phyloP scores from a whole-genome alignment of 257 asterid species.

The Asclepias syriaca region DNA sequence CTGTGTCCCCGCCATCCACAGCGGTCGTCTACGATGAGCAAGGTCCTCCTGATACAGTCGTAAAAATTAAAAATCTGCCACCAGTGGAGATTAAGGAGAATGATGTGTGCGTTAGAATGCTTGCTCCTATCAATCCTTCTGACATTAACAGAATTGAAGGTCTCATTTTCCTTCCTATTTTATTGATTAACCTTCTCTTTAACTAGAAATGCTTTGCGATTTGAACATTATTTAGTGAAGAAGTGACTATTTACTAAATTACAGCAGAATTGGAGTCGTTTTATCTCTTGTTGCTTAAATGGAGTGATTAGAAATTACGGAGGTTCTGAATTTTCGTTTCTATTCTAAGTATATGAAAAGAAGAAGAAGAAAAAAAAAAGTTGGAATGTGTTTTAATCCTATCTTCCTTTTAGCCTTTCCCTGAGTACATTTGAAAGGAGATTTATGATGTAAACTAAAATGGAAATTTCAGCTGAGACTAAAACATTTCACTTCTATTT shows the following conservation, averaged over 20 bases:
- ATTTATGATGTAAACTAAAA: neutral
- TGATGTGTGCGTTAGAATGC: conserved; percentile 93
- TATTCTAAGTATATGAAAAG: neutral
- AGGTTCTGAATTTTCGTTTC: neutral
- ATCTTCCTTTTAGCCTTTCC: neutral
- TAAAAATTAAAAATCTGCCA: conserved; percentile 55
- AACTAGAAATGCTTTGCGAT: neutral
- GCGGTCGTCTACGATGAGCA: conserved; percentile 83
- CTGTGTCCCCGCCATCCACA: conserved; percentile 77
- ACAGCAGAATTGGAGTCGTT: neutral
- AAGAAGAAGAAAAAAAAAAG: neutral
- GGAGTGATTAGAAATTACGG: neutral
- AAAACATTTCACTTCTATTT: neutral
- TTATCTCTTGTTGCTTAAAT: neutral
- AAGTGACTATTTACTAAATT: neutral
- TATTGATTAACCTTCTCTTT: conserved; percentile 2
- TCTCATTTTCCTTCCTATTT: conserved; percentile 11
- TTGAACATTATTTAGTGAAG: neutral
- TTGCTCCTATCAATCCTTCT: conserved; percentile 96
- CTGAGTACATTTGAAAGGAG: neutral
- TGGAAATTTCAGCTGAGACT: neutral
- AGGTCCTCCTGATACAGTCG: conserved; percentile 81
- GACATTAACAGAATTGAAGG: conserved; percentile 94
- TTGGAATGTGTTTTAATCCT: neutral
- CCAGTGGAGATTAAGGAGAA: conserved; percentile 64